These are phyloP conservation scores for Rosa lucieae DNA, from an alignment of 306 rosid genomes.

Conservation along the genomic window DNA sequence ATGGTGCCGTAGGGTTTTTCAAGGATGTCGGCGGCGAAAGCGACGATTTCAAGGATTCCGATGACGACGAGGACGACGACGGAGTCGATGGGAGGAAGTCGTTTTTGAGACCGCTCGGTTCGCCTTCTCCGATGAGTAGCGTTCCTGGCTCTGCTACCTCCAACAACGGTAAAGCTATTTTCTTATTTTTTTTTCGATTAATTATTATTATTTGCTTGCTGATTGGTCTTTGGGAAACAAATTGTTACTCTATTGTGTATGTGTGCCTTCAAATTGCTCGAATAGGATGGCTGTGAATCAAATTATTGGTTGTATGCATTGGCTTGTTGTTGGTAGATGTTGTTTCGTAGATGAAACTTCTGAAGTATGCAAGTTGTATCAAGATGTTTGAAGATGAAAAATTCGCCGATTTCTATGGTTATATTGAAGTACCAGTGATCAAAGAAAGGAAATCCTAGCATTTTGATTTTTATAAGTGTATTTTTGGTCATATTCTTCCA, in stretches of 20 bases:
- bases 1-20: slow-evolving; percentile 49
- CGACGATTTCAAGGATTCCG: slow-evolving; percentile 45
- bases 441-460: not conserved
- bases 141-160: slow-evolving; percentile 45
- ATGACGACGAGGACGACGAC: slow-evolving; percentile 28
- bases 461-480: not conserved
- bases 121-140: slow-evolving; percentile 55
- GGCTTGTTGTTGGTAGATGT: not conserved
- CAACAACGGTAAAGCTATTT: slow-evolving; percentile 37
- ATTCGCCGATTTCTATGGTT: not conserved
- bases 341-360: not conserved
- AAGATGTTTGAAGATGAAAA: not conserved
- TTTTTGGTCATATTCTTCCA: not conserved
- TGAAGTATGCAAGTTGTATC: not conserved
- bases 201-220: not conserved
- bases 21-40: slow-evolving; percentile 55
- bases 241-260: not conserved
- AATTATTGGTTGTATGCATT: not conserved
- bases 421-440: not conserved
- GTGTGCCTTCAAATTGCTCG: not conserved
- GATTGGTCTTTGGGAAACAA: not conserved
- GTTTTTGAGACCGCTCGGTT: slow-evolving; percentile 45
- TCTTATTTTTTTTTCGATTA: not conserved
- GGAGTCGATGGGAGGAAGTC: slow-evolving; percentile 31
- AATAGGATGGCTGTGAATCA: not conserved